phyloP scores from a whole-genome alignment of 345 rosid species.

The Eucalyptus grandis region DNA sequence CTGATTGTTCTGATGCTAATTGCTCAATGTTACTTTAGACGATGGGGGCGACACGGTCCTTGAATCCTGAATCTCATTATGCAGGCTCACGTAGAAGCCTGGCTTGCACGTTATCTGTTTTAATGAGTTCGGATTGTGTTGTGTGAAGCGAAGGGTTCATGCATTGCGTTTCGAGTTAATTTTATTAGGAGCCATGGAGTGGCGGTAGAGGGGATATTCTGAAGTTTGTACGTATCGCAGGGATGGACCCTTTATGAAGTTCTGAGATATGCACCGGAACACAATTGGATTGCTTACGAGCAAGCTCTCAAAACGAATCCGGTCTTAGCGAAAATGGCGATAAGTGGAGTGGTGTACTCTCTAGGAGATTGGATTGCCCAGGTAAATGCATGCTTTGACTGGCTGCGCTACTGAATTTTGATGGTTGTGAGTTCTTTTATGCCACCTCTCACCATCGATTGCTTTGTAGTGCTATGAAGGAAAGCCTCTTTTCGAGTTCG shows the following conservation, averaged over 20 bases:
- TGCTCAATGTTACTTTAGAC: not conserved
- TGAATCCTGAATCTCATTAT: not conserved
- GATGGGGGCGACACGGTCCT: not conserved
- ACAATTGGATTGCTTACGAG: conserved; percentile 93
- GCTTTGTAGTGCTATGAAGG: conserved; percentile 72
- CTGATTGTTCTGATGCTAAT: not conserved
- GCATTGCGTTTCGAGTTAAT: not conserved
- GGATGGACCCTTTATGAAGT: conserved; percentile 95
- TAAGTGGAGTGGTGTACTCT: conserved; percentile 81
- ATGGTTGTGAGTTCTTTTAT: not conserved
- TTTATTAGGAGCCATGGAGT: not conserved
- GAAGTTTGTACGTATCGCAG: conserved; percentile 16
- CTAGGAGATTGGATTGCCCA: conserved; percentile 98
- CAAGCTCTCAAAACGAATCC: conserved; percentile 79
- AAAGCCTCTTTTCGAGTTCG: conserved; percentile 69
- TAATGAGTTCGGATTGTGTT: not conserved
- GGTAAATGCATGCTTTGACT: conserved; percentile 13
- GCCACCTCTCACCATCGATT: not conserved
- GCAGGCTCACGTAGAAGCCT: not conserved
- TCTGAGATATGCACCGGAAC: conserved; percentile 72
- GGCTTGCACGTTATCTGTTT: not conserved
- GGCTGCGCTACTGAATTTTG: not conserved
- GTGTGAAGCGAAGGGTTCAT: not conserved
- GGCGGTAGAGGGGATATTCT: not conserved
- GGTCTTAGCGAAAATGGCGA: conserved; percentile 90